Base-by-base conservation (phyloP, 805 yeast species). In the Phaffomyces thermotolerans region DNA sequence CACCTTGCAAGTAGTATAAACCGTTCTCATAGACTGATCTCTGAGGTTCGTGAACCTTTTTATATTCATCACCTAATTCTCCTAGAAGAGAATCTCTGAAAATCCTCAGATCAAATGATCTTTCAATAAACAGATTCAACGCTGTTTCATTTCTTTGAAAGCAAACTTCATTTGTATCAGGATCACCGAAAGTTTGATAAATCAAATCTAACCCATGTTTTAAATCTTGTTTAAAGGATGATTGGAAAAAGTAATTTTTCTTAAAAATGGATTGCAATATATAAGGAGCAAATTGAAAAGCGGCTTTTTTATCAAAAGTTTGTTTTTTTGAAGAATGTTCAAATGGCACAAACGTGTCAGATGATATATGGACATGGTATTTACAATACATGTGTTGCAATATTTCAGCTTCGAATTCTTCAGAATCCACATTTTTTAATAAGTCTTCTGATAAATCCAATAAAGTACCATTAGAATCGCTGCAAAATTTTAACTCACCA, bases 371-470 rank as follows among this genome's bases (percentile, higher is more conserved):
- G 40, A 86, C 71, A 37, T 88, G 95, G 53, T 82, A 88, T 9
- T 84, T 72, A 58, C 99, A 93, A 49, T 79, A 71, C 20, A 93
- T 63, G 30, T 87, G 71, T 55, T 91, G 98, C 8, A 87, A 72
- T 38, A 91, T 59, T 37, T 88, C 93, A 8, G 70, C 68, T 37
- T 84, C 90, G 3, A 84, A 71, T 5, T 71, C 71, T 3, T 52
- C 47, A 45, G 67, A 59, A 18, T 69, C 64, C 24, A 75, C 60
- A 1, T 64, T 52, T 14, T 77, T 65, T 30, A 84, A 63, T 17
- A 74, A 69, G 8, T 68, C 66, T 51, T 88, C 83, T 1, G 82
- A 67, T 24, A 84, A 63, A 15, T 69, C 67, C 40, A 93, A 65
- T 47, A 90, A 81, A 8, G 66, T 62, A 0, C 95, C 90, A 24